phyloP scores from a whole-genome alignment of 2,329 filamentous ascomycete species.

The Aspergillus piperis region DNA sequence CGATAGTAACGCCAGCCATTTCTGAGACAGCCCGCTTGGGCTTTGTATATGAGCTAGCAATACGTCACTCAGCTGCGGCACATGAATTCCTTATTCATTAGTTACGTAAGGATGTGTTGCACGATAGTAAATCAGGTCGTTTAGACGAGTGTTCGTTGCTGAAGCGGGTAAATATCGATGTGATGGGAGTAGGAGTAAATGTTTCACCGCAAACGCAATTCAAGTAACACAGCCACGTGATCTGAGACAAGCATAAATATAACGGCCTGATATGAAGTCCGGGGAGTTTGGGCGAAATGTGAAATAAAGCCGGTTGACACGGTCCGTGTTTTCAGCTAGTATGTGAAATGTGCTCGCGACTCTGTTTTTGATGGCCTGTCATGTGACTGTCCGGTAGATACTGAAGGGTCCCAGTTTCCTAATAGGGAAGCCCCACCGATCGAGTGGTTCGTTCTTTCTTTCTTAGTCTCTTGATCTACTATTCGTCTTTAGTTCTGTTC shows the following conservation, averaged over 20 bases:
- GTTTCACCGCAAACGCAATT: background rate
- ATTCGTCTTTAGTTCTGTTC: background rate
- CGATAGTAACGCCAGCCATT: constrained; percentile 4
- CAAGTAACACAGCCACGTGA: background rate
- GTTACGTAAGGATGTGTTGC: background rate
- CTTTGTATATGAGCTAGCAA: background rate
- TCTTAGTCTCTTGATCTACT: background rate
- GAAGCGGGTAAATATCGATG: background rate
- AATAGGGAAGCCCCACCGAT: background rate
- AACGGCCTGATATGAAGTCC: background rate
- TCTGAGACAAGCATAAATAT: background rate
- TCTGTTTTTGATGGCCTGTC: background rate
- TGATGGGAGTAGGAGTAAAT: background rate
- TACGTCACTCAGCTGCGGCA: background rate
- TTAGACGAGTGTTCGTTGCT: background rate
- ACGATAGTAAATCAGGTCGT: background rate
- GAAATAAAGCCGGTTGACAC: too few relatives aligned
- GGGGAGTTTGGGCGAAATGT: too few relatives aligned
- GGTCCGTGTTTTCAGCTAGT: too few relatives aligned
- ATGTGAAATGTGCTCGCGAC: too few relatives aligned
- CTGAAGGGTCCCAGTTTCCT: background rate
- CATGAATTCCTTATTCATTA: too few relatives aligned
- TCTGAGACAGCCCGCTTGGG: background rate
- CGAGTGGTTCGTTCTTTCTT: background rate
- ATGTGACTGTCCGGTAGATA: background rate